Conservation (phyloP, 1,139 yeast genomes). For the Kodamaea alishanica region DNA sequence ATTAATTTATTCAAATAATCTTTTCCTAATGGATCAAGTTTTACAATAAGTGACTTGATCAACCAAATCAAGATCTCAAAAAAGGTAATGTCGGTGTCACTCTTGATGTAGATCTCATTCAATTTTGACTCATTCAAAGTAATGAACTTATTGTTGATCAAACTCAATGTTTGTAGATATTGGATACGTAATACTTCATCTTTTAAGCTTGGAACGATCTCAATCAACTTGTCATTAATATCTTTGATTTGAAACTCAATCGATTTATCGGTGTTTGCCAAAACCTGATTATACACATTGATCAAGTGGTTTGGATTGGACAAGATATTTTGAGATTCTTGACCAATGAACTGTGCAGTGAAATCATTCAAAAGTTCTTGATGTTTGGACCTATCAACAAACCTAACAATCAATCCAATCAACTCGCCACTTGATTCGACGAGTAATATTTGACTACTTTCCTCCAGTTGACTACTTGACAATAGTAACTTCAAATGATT, state of each 20-base stretch:
- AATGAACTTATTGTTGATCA: constrained; percentile 51
- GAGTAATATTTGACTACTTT: constrained; percentile 1
- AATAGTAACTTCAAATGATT: constrained; percentile 10
- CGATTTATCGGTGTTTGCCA: constrained; percentile 49
- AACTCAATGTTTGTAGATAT: constrained; percentile 55
- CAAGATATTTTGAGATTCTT: constrained; percentile 20
- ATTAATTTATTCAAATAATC: constrained; percentile 31
- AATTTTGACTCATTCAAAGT: constrained; percentile 1
- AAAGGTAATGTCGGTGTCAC: constrained; percentile 1
- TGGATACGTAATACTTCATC: constrained; percentile 44
- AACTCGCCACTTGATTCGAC: constrained; percentile 37
- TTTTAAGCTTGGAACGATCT: constrained; percentile 13
- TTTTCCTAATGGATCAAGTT: constrained; percentile 49
- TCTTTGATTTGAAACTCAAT: constrained; percentile 9
- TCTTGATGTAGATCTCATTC: constrained; percentile 2
- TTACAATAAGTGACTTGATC: constrained; percentile 64
- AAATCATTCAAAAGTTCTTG: constrained; percentile 33
- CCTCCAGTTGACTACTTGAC: neutral
- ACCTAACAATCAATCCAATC: constrained; percentile 35
- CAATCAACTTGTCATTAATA: constrained; percentile 16
- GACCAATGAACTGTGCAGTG: constrained; percentile 21
- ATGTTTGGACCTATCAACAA: constrained; percentile 35
- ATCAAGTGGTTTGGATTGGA: constrained; percentile 38
- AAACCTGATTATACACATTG: constrained; percentile 45
- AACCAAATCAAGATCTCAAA: constrained; percentile 67